Evolutionary conservation across 257 asterid genomes (phyloP), one percentile per base, ranked within the genome.

Genomic region (Ilex asprella): DNA sequence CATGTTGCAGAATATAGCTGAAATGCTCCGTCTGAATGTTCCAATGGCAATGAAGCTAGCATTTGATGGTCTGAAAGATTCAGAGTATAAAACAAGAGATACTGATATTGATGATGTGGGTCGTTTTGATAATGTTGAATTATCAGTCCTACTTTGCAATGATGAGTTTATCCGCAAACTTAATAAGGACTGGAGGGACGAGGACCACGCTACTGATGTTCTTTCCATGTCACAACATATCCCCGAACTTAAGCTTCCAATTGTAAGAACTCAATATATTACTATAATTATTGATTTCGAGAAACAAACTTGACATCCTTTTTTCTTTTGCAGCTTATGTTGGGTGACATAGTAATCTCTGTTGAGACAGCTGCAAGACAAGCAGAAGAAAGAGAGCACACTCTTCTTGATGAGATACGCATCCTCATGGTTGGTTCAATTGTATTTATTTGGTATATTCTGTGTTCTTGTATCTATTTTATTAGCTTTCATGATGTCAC

Each of bases 291-390:
- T 55, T 44, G 60, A 59, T 44, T 35, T 67, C 63, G 55, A 21
- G 27, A 54, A 55, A 32, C 69, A 60, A 73, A 56, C 63, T 67
- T 79, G 75, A 76, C 70, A 59, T 55, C 56, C 32, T 57, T 70
- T 65, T 52, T 54, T 58, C 51, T 65, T 39, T 65, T 73, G 85
- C 88, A 93, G 99, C 86, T 93, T 66, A 87, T 93, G 99, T 62
- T 89, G 75, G 99, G 99, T 1, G 97, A 93, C 76, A 82, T 93
- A 16, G 94, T 89, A 67, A 82, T 93, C 75, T 93, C 99, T 63
- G 92, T 84, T 46, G 99, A 93, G 87, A 89, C 99, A 65, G 99
- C 99, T 72, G 89, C 97, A 47, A 82, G 90, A 46, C 99, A 93
- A 71, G 99, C 99, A 59, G 81, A 77, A 77, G 96, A 85, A 85